These are phyloP conservation scores for Candida pseudoviswanathii DNA, from an alignment of 1,139 yeast genomes.

Conservation along the genomic window DNA sequence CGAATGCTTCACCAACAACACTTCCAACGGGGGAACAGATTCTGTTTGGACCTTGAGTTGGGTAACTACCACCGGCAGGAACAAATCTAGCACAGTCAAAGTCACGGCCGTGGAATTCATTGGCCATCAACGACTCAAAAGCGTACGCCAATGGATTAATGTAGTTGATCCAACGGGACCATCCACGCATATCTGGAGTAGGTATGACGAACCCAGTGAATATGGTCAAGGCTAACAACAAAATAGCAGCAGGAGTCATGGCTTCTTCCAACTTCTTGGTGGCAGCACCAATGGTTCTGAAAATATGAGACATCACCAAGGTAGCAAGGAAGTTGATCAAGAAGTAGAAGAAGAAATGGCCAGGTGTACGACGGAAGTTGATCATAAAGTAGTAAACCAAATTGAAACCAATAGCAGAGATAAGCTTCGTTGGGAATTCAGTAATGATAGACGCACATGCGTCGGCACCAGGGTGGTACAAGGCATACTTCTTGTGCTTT, in stretches of 20 bases:
- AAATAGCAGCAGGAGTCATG: slow-evolving; percentile 61
- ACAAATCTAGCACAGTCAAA: slow-evolving; percentile 51
- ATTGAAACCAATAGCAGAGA: slow-evolving; percentile 47
- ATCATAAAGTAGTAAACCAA: slow-evolving; percentile 61
- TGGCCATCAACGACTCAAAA: slow-evolving; percentile 57
- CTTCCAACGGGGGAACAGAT: slow-evolving; percentile 71
- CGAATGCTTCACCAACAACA: slow-evolving; percentile 51
- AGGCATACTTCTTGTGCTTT: slow-evolving; percentile 63
- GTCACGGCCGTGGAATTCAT: slow-evolving; percentile 52
- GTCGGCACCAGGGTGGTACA: slow-evolving; percentile 68
- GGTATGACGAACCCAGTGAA: slow-evolving; percentile 65
- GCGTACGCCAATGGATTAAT: slow-evolving; percentile 59
- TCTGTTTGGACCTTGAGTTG: slow-evolving; percentile 20
- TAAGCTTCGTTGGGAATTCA: slow-evolving; percentile 57
- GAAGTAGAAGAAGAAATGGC: slow-evolving; percentile 59
- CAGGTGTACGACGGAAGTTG: slow-evolving; percentile 56
- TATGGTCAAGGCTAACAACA: slow-evolving; percentile 53
- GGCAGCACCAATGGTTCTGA: slow-evolving; percentile 61
- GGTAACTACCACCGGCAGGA: slow-evolving; percentile 51
- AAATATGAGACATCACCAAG: slow-evolving; percentile 57
- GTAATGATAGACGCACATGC: slow-evolving; percentile 60
- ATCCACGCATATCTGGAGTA: slow-evolving; percentile 57
- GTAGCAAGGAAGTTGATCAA: slow-evolving; percentile 44
- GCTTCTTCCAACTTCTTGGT: slow-evolving; percentile 61
- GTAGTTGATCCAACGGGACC: slow-evolving; percentile 65